Percentiles rank a stretch among this genome's conserved stretches.
Evolutionary conservation across 2,329 filamentous ascomycete species (phyloP).

Genomic region (Chaetomium sp.): DNA sequence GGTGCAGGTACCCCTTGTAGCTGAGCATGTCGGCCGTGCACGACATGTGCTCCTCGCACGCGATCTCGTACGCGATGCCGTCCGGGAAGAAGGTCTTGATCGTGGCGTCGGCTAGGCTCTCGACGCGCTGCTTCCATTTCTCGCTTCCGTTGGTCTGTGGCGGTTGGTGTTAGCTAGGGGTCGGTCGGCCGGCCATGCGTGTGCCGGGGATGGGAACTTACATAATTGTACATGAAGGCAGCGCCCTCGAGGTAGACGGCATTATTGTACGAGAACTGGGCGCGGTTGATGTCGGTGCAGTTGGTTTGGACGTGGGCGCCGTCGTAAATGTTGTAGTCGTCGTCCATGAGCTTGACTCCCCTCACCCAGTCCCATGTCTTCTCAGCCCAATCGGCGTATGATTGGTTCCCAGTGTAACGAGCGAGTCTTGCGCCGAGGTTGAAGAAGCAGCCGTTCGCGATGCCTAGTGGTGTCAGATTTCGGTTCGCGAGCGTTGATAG

Average conservation of each 20-base stretch:
- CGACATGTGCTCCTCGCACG: slow-evolving; percentile 61
- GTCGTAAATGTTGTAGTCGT: slow-evolving; percentile 61
- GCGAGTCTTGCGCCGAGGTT: slow-evolving; percentile 71
- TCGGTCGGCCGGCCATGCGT: too few relatives aligned
- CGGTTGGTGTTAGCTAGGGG: background rate
- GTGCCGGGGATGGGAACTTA: slow-evolving; percentile 39
- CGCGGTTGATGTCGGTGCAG: slow-evolving; percentile 60
- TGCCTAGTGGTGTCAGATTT: slow-evolving; percentile 55
- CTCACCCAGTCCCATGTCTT: slow-evolving; percentile 65
- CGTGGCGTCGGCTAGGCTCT: slow-evolving; percentile 55
- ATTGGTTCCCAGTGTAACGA: slow-evolving; percentile 67
- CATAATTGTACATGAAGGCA: slow-evolving; percentile 69
- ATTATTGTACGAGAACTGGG: slow-evolving; percentile 68
- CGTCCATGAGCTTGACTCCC: slow-evolving; percentile 59
- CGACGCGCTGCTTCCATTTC: slow-evolving; percentile 57
- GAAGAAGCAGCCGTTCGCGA: slow-evolving; percentile 66
- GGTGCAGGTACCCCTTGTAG: slow-evolving; percentile 70
- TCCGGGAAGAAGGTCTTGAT: slow-evolving; percentile 56
- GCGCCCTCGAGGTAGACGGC: slow-evolving; percentile 63
- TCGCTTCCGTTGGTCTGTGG: slow-evolving; percentile 53
- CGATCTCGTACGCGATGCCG: slow-evolving; percentile 65
- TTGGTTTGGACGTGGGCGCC: slow-evolving; percentile 59
- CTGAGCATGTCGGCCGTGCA: slow-evolving; percentile 73
- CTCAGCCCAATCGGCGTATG: slow-evolving; percentile 65
- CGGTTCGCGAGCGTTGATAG: slow-evolving; percentile 41